Conservation (phyloP, 2,329 filamentous ascomycete genomes). For the Aureobasidium zeae region DNA sequence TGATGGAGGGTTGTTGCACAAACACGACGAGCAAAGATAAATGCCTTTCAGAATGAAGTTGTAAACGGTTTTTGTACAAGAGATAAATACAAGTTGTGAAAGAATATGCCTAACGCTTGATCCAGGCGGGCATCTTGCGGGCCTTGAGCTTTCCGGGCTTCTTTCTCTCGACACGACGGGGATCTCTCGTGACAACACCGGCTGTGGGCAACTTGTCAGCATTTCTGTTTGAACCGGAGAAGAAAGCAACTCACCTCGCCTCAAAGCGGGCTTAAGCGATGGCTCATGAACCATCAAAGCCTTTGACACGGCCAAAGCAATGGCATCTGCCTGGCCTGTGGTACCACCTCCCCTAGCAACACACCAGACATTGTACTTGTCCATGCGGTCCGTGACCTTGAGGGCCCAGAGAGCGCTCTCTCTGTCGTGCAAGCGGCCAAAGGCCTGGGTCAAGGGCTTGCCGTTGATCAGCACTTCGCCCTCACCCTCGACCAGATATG, state of each 20-base stretch:
- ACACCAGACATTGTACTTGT: slow-evolving; percentile 97
- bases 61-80: no score
- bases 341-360: slow-evolving; percentile 76
- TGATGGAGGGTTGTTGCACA: no score
- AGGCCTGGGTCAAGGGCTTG: slow-evolving; percentile 69
- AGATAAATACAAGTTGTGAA: slow-evolving; percentile 1
- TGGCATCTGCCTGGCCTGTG: slow-evolving; percentile 90
- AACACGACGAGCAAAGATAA: no score
- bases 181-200: slow-evolving; percentile 84
- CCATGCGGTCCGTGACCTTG: slow-evolving; percentile 68
- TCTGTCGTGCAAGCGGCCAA: slow-evolving; percentile 82
- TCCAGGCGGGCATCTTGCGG: slow-evolving; percentile 96
- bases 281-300: slow-evolving; percentile 87
- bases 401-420: slow-evolving; percentile 91
- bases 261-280: slow-evolving; percentile 73
- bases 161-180: slow-evolving; percentile 91
- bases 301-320: slow-evolving; percentile 82
- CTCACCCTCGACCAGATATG: slow-evolving; percentile 83
- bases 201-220: slow-evolving; percentile 52
- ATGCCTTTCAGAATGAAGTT: no score
- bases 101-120: slow-evolving; percentile 63
- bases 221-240: slow-evolving; percentile 19
- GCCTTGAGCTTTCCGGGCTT: slow-evolving; percentile 94
- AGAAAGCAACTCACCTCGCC: slow-evolving; percentile 65
- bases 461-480: slow-evolving; percentile 88